Evolutionary conservation across 2,329 filamentous ascomycete species (phyloP).

Genomic region (Sporothrix schenckii): DNA sequence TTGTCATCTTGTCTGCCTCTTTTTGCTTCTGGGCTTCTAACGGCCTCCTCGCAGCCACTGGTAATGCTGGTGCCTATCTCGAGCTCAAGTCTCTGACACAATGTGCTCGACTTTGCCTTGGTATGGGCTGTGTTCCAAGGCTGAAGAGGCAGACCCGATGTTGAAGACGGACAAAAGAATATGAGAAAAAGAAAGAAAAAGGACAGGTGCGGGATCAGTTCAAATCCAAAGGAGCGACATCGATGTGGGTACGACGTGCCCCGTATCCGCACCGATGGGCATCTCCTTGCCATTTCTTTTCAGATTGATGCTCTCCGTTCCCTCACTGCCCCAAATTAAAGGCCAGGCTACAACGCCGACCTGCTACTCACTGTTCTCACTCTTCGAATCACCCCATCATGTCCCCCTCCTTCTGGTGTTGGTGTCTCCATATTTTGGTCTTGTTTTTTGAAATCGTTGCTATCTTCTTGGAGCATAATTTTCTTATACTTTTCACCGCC

Average conservation of each 20-base stretch:
- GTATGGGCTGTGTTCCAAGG: constrained; percentile 26
- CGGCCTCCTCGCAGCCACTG: not conserved
- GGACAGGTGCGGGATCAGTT: not conserved
- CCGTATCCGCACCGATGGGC: not conserved
- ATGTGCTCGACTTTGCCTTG: constrained; percentile 15
- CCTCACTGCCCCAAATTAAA: not conserved
- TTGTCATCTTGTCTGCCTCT: not conserved
- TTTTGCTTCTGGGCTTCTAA: not conserved
- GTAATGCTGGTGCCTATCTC: not conserved
- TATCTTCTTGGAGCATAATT: not conserved
- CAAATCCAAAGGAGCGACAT: not conserved
- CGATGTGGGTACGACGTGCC: constrained; percentile 16
- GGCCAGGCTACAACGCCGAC: constrained; percentile 17
- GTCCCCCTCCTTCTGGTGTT: not conserved
- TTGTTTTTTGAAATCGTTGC: not conserved
- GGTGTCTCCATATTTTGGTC: constrained; percentile 14
- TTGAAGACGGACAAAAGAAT: not conserved
- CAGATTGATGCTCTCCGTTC: not conserved
- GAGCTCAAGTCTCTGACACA: not conserved
- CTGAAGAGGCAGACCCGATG: not conserved
- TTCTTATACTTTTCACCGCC: not conserved
- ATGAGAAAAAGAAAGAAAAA: too few species aligned
- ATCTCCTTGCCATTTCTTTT: not conserved
- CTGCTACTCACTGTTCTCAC: constrained; percentile 12
- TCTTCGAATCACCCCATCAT: not conserved